Evolutionary conservation across 768 basidiomycete species (phyloP), one percentile per base, ranked within the genome.

Genomic region (Epithele typhae): DNA sequence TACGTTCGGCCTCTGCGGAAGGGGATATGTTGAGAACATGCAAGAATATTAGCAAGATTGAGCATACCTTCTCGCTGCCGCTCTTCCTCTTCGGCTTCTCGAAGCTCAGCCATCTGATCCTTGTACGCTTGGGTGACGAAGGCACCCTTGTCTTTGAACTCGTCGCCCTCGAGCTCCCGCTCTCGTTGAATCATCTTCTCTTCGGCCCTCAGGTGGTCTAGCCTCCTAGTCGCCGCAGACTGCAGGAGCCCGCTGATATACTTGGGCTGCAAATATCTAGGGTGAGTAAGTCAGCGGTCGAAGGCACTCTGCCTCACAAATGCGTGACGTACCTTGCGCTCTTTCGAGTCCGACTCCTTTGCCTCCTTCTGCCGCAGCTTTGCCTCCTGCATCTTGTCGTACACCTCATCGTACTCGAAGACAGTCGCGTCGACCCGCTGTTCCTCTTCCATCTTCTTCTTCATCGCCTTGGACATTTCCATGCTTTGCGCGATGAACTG

Each of bases 81-180:
- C 66, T 98, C 96, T 59, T 98, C 95, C 61, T 92, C 92, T 61
- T 98, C 96, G 0, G 93, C 92, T 60, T 68, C 77, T 46, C 91
- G 75, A 5, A 97, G 81, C 66, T 94, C 89, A 39, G 81, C 93
- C 82, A 96, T 88, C 67, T 98, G 96, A 40, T 90, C 87, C 64
- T 92, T 93, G 70, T 99, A 99, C 19, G 91, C 92, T 59, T 92
- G 90, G 0, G 96, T 99, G 40, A 98, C 95, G 59, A 98, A 99
- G n/a, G 82, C 75, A 45, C 97, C 96, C 71, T 94, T 98, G 70
- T 91, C 96, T 46, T 76, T 76, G 63, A 91, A 99, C 63, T 92
- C 79, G 51, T 93, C 93, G 0, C 96, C 96, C 68, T 99, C 96
- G 17, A 76, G 70, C 67, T 94, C 91, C 18, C 96, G 79, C 64